Conservation (phyloP, 2,329 filamentous ascomycete genomes). For the Colletotrichum endophyticum region DNA sequence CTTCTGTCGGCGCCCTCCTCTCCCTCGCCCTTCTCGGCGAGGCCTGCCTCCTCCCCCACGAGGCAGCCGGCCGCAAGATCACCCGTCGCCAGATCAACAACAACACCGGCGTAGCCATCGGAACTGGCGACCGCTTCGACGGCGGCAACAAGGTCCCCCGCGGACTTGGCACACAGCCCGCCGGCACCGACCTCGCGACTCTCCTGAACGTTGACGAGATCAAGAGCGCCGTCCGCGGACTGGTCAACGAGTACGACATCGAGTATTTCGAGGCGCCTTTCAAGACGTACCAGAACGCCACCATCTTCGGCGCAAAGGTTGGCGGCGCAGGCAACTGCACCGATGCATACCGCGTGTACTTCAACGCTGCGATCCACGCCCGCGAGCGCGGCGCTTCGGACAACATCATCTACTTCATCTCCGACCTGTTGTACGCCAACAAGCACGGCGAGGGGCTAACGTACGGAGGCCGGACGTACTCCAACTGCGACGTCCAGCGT, state of each 20-base stretch:
- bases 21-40: conserved; percentile 25
- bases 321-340: conserved; percentile 35
- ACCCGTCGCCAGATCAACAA: conserved; percentile 15
- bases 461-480: conserved; percentile 58
- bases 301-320: conserved; percentile 44
- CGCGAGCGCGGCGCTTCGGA: conserved; percentile 64
- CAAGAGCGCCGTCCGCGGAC: conserved; percentile 45
- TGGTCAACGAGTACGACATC: conserved; percentile 44
- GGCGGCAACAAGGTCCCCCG: conserved; percentile 40
- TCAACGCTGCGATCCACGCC: conserved; percentile 61
- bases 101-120: conserved; percentile 39
- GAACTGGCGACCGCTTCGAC: conserved; percentile 45
- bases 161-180: conserved; percentile 40
- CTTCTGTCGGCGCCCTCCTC: conserved; percentile 21
- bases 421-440: conserved; percentile 60
- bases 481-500: conserved; percentile 53
- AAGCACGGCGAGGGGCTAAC: conserved; percentile 52
- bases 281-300: conserved; percentile 46
- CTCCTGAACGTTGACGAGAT: conserved; percentile 53
- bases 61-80: conserved; percentile 27
- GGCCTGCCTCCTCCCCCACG: conserved; percentile 43
- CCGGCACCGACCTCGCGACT: conserved; percentile 35
- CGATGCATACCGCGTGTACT: conserved; percentile 51
- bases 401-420: conserved; percentile 61
- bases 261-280: conserved; percentile 45